Percentiles rank a stretch among this genome's conserved stretches.
Conservation (phyloP, 129 eudicot species). For the Ambrosia artemisiifolia region DNA sequence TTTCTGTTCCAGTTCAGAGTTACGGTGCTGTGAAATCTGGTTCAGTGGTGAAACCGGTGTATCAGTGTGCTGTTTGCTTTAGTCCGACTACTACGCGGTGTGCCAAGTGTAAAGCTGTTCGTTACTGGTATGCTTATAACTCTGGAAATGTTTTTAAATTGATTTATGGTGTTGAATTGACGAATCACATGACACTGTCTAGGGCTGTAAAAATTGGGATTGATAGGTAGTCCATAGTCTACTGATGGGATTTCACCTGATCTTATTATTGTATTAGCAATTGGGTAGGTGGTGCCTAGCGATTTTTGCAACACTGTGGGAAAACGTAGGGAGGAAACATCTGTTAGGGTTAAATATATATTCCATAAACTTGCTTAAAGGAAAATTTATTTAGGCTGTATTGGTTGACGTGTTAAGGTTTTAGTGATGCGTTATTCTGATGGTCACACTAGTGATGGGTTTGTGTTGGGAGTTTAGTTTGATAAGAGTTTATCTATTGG, state of each 20-base stretch:
- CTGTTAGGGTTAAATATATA: not conserved
- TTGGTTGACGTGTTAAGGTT: not conserved
- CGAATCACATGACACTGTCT: no score
- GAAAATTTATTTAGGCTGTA: not conserved
- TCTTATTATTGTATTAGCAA: no score
- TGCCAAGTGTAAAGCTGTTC: conserved; percentile 65
- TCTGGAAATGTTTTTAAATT: not conserved
- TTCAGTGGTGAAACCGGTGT: conserved; percentile 20
- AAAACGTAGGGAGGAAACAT: no score
- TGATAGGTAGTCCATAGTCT: no score
- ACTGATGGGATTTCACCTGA: no score
- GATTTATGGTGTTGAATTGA: not conserved
- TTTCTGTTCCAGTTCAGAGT: not conserved
- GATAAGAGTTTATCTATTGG: not conserved
- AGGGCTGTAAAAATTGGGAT: no score
- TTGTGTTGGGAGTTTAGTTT: no score
- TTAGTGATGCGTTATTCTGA: not conserved
- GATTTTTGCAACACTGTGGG: not conserved
- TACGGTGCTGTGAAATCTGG: conserved; percentile 5
- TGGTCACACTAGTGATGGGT: not conserved
- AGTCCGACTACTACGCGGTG: conserved; percentile 62
- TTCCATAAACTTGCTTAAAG: not conserved
- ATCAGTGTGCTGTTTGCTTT: conserved; percentile 61
- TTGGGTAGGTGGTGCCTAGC: no score
- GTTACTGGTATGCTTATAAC: conserved; percentile 64